Conservation (phyloP, 768 basidiomycete genomes). For the Mycena rebaudengoi region DNA sequence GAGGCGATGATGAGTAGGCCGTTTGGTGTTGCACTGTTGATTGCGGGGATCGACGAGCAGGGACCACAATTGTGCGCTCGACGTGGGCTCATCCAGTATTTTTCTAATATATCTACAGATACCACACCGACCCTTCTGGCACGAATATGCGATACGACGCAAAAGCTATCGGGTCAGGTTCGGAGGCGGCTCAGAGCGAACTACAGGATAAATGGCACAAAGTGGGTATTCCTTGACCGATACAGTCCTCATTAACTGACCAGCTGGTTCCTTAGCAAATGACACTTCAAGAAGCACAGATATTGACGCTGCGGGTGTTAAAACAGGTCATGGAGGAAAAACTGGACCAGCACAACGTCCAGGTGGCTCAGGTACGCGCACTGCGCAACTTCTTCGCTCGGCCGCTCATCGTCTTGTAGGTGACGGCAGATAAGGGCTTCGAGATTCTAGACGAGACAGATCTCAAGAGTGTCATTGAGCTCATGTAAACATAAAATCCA, state of each 20-base stretch:
- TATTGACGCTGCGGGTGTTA: conserved; percentile 84
- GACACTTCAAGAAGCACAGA: conserved; percentile 88
- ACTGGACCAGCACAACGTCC: conserved; percentile 97
- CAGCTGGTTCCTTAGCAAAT: conserved; percentile 72
- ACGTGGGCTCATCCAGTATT: conserved; percentile 4
- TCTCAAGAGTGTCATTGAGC: conserved; percentile 87
- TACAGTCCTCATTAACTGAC: neutral
- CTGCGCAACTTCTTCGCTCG: neutral
- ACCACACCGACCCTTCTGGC: conserved; percentile 97
- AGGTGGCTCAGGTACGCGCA: conserved; percentile 84
- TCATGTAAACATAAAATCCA: conserved; percentile 56
- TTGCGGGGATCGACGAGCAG: conserved; percentile 96
- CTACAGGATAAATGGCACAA: conserved; percentile 97
- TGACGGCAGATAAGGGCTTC: conserved; percentile 86
- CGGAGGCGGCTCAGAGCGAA: conserved; percentile 96
- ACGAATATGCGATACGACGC: conserved; percentile 97
- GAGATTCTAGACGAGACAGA: conserved; percentile 84
- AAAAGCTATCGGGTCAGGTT: conserved; percentile 98
- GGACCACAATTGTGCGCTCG: conserved; percentile 92
- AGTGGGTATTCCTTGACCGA: conserved; percentile 49
- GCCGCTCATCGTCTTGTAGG: conserved; percentile 50
- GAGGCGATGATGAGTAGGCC: conserved; percentile 99
- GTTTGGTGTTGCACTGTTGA: conserved; percentile 96
- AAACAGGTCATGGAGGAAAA: conserved; percentile 99
- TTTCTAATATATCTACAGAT: conserved; percentile 56